These are phyloP conservation scores for Tetrahymena thermophila DNA, from an alignment of 73 alveolate genomes.

Conservation along the genomic window DNA sequence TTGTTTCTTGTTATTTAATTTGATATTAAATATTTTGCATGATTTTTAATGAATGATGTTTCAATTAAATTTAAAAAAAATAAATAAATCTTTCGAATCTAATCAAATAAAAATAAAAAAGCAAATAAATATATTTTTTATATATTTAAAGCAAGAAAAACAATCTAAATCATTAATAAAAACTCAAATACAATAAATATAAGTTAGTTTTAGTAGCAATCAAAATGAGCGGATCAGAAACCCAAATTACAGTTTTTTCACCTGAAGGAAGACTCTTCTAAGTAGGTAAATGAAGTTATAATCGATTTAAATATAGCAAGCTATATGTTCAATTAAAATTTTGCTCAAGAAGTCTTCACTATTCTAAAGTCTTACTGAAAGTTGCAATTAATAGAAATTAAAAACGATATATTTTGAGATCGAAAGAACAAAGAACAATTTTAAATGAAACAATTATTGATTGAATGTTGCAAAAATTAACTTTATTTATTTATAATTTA, in stretches of 20 bases:
- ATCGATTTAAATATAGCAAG: neutral
- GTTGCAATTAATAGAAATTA: neutral
- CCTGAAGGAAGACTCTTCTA: conserved; percentile 92
- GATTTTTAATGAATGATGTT: neutral
- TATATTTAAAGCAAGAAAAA: neutral
- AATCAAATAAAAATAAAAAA: neutral
- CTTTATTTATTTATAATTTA: neutral
- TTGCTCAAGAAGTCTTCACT: neutral
- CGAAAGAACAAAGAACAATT: neutral
- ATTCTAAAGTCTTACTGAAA: neutral
- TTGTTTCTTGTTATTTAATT: neutral
- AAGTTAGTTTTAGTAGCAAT: neutral
- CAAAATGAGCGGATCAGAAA: conserved; percentile 48
- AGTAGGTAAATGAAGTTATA: conserved; percentile 27
- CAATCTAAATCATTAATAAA: neutral
- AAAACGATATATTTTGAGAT: neutral
- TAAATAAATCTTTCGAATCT: neutral
- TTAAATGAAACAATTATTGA: neutral
- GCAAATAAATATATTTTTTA: neutral
- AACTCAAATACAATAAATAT: neutral
- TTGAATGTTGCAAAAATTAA: neutral
- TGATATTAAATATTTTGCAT: neutral
- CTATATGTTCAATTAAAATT: neutral
- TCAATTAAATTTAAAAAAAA: neutral
- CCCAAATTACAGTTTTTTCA: conserved; percentile 83